These are phyloP conservation scores for Kwoniella sp. DNA, from an alignment of 768 basidiomycete genomes.

Conservation along the genomic window DNA sequence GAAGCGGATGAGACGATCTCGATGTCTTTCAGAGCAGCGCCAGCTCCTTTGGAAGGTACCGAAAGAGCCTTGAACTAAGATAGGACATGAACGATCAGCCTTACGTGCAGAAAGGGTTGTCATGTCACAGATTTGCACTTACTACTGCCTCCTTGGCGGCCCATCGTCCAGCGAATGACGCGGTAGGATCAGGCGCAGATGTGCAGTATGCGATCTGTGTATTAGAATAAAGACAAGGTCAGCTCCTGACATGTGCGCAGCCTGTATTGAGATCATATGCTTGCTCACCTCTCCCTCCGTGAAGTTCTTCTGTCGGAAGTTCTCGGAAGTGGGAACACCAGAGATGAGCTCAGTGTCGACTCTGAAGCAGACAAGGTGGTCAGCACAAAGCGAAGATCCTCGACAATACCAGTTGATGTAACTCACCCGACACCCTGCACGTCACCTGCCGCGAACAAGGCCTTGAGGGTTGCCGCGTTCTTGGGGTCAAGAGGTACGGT, in stretches of 20 bases:
- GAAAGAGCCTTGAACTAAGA: slow-evolving; percentile 83
- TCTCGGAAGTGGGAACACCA: slow-evolving; percentile 84
- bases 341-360: slow-evolving; percentile 78
- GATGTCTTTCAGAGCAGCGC: slow-evolving; percentile 93
- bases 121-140: slow-evolving; percentile 12
- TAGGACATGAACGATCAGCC: background rate
- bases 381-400: slow-evolving; percentile 9
- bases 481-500: slow-evolving; percentile 62
- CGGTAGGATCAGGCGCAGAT: slow-evolving; percentile 77
- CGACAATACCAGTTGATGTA: background rate
- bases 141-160: slow-evolving; percentile 83
- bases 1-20: slow-evolving; percentile 76
- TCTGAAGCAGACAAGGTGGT: slow-evolving; percentile 17
- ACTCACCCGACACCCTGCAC: slow-evolving; percentile 71
- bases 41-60: slow-evolving; percentile 85
- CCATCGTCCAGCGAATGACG: slow-evolving; percentile 97
- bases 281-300: slow-evolving; percentile 70
- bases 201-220: slow-evolving; percentile 71
- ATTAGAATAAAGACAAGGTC: background rate
- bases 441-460: slow-evolving; percentile 61
- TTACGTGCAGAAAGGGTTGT: background rate
- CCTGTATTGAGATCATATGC: no score
- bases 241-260: no score
- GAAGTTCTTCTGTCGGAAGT: slow-evolving; percentile 89
- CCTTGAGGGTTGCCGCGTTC: slow-evolving; percentile 69